Evolutionary conservation across 2,329 filamentous ascomycete species (phyloP).

Genomic region (Chrysosporium keratinophilum): DNA sequence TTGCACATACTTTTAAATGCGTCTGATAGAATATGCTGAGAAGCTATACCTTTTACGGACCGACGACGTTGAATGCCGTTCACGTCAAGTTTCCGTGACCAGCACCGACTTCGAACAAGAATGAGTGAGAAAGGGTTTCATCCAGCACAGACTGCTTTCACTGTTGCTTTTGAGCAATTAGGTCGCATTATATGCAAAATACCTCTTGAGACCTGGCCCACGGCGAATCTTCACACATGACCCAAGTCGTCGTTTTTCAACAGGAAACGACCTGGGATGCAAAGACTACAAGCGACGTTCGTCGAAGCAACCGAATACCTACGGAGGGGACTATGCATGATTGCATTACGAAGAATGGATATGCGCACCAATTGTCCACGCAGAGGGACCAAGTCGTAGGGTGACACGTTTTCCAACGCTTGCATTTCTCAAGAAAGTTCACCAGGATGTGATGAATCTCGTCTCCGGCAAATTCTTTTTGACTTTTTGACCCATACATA

Average conservation of each 20-base stretch:
- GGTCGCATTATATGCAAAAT: not conserved
- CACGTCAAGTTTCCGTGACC: not conserved
- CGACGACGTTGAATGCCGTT: not conserved
- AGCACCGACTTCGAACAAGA: not conserved
- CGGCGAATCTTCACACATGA: not conserved
- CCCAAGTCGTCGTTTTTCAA: not conserved
- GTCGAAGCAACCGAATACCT: not conserved
- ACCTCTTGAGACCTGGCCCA: not conserved
- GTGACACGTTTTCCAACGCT: conserved; percentile 8
- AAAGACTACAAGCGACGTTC: not conserved
- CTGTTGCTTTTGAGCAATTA: not conserved
- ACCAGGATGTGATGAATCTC: conserved; percentile 1
- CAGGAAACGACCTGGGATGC: not conserved
- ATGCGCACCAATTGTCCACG: not conserved
- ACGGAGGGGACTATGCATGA: not conserved
- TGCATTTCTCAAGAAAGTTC: conserved; percentile 8
- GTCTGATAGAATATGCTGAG: not conserved
- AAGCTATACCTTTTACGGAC: not conserved
- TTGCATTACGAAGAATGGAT: not conserved
- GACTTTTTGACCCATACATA: not conserved
- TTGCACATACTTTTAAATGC: conserved; percentile 1
- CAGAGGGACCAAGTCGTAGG: conserved; percentile 5
- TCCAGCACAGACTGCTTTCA: not conserved
- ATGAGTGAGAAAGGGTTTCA: not conserved
- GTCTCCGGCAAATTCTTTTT: not conserved